Evolutionary conservation across 768 basidiomycete species (phyloP).

Genomic region (Macrolepiota dolichaula): DNA sequence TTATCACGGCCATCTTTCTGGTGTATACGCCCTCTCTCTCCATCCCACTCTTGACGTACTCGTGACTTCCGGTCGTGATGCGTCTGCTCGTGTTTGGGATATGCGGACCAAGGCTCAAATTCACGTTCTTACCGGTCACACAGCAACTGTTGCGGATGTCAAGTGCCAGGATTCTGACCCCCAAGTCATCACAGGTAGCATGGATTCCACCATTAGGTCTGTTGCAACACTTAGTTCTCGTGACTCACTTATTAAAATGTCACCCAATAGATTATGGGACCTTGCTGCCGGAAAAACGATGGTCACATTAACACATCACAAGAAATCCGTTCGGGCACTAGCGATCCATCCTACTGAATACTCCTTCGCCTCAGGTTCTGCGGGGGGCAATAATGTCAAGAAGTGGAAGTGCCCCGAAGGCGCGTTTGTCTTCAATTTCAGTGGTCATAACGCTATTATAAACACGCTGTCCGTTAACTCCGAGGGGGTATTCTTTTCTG

Average conservation of each 20-base stretch:
- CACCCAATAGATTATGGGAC: constrained; percentile 77
- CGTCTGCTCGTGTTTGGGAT: constrained; percentile 97
- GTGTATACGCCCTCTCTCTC: constrained; percentile 90
- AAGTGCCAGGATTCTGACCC: constrained; percentile 97
- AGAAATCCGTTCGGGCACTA: constrained; percentile 93
- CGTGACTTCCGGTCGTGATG: constrained; percentile 94
- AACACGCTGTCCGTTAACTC: constrained; percentile 92
- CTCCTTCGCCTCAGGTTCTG: constrained; percentile 91
- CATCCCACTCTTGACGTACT: constrained; percentile 96
- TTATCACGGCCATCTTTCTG: constrained; percentile 97
- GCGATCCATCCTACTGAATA: constrained; percentile 97
- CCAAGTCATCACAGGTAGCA: constrained; percentile 96
- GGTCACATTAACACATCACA: constrained; percentile 98
- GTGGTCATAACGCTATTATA: constrained; percentile 96
- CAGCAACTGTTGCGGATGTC: constrained; percentile 92
- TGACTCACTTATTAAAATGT: neutral
- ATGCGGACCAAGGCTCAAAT: constrained; percentile 98
- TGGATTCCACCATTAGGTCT: constrained; percentile 95
- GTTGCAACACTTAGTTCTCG: constrained; percentile 17
- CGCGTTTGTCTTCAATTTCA: constrained; percentile 92
- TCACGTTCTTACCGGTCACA: constrained; percentile 90
- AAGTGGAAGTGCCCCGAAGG: constrained; percentile 99
- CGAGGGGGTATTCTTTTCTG: constrained; percentile 97
- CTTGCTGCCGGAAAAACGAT: constrained; percentile 96
- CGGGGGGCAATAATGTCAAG: constrained; percentile 99